These are phyloP conservation scores for Eucalyptus rudis DNA, from an alignment of 345 rosid species.

Conservation along the genomic window DNA sequence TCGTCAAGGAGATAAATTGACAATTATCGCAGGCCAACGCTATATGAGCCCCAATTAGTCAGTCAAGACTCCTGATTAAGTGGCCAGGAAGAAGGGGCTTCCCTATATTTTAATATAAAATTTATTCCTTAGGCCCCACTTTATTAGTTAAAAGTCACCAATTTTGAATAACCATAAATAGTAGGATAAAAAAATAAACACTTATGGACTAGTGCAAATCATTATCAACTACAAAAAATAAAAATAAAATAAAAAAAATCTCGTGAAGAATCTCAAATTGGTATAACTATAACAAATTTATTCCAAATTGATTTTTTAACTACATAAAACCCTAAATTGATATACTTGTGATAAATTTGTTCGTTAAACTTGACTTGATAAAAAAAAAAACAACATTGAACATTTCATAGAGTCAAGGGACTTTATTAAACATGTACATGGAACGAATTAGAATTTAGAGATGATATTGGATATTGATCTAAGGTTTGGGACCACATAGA, in stretches of 20 bases:
- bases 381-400: too few relatives aligned
- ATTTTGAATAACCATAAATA: neutral
- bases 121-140: neutral
- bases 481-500: too few relatives aligned
- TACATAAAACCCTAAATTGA: too few relatives aligned
- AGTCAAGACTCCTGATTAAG: neutral
- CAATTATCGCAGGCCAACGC: neutral
- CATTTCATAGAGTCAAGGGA: too few relatives aligned
- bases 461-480: neutral
- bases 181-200: neutral
- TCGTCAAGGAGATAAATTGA: neutral
- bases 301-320: too few relatives aligned
- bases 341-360: too few relatives aligned
- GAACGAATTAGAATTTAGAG: neutral
- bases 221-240: neutral
- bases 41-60: neutral
- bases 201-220: neutral
- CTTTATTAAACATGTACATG: too few relatives aligned
- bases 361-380: too few relatives aligned
- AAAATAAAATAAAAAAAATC: too few relatives aligned
- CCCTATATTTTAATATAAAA: neutral
- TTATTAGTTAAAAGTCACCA: neutral
- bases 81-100: neutral
- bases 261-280: too few relatives aligned
- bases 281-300: accelerated